A percentile compares a stretch with the other conserved stretches of the same genome.
Evolutionary conservation across 2,329 filamentous ascomycete species (phyloP).

Genomic region (Helicocarpus griseus): DNA sequence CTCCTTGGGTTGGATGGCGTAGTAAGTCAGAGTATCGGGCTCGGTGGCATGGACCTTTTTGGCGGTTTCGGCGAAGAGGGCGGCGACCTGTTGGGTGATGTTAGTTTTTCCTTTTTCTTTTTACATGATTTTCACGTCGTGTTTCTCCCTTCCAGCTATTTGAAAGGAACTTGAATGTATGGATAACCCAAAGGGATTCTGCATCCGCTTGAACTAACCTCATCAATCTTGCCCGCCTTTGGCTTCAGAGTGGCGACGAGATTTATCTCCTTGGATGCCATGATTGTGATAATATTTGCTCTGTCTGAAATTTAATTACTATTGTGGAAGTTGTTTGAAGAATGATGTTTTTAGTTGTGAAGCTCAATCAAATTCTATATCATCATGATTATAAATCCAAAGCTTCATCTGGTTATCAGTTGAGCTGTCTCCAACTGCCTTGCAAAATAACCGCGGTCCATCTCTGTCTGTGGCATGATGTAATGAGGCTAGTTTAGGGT

Average conservation of each 20-base stretch:
- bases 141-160: neutral
- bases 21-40: constrained; percentile 24
- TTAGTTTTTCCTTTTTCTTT: neutral
- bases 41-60: constrained; percentile 24
- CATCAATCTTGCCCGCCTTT: constrained; percentile 24
- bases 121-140: neutral
- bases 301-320: too few species aligned
- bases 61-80: constrained; percentile 17
- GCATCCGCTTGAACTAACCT: too few species aligned
- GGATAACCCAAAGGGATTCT: too few species aligned
- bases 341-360: too few species aligned
- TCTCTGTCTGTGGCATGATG: too few species aligned
- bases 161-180: neutral
- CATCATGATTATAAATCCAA: too few species aligned
- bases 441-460: too few species aligned
- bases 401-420: too few species aligned
- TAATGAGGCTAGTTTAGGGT: too few species aligned
- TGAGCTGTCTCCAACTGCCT: too few species aligned
- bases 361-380: too few species aligned
- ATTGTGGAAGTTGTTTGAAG: too few species aligned
- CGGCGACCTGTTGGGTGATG: constrained; percentile 15
- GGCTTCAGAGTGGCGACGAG: constrained; percentile 21
- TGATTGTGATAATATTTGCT: constrained; percentile 7
- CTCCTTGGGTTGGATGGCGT: constrained; percentile 18
- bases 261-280: constrained; percentile 22